Conservation (phyloP, 257 asterid genomes). For the Hygrophila difformis region DNA sequence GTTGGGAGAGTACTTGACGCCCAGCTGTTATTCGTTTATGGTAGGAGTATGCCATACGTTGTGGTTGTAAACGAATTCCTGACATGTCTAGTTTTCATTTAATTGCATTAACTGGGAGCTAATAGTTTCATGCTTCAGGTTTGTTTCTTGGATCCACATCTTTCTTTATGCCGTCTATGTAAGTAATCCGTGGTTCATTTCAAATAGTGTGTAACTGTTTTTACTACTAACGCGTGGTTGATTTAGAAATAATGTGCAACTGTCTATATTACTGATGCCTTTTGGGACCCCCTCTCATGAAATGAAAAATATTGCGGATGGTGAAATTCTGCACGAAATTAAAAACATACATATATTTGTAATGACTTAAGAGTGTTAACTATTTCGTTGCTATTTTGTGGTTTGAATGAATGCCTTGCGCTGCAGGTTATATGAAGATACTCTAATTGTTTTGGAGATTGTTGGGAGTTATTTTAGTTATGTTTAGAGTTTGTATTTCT, state of each 20-base stretch:
- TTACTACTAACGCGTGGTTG: too few species aligned
- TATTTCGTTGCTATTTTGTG: constrained; percentile 11
- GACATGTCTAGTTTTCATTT: background rate
- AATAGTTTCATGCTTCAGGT: background rate
- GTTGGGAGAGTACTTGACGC: too few species aligned
- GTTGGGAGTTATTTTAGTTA: constrained; percentile 29
- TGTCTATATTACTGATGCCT: background rate
- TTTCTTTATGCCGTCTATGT: background rate
- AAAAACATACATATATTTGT: too few species aligned
- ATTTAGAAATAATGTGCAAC: too few species aligned
- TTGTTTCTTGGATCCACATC: constrained; percentile 2
- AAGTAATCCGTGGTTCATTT: background rate
- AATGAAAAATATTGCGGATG: constrained; percentile 1
- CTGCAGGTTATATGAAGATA: constrained; percentile 49
- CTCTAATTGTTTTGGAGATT: constrained; percentile 26
- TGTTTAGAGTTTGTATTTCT: constrained; percentile 14
- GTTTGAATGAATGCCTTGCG: constrained; percentile 33
- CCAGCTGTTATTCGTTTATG: too few species aligned
- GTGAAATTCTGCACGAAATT: constrained; percentile 1
- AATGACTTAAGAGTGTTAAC: too few species aligned
- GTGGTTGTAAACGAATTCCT: background rate
- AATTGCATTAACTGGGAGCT: background rate
- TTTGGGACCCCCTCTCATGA: background rate
- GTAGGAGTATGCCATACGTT: too few species aligned
- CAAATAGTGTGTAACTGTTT: background rate